Percentiles rank a stretch among this genome's conserved stretches.
Evolutionary conservation across 169 alveolate genomes (phyloP).

Genomic region (Cryptosporidium tyzzeri): DNA sequence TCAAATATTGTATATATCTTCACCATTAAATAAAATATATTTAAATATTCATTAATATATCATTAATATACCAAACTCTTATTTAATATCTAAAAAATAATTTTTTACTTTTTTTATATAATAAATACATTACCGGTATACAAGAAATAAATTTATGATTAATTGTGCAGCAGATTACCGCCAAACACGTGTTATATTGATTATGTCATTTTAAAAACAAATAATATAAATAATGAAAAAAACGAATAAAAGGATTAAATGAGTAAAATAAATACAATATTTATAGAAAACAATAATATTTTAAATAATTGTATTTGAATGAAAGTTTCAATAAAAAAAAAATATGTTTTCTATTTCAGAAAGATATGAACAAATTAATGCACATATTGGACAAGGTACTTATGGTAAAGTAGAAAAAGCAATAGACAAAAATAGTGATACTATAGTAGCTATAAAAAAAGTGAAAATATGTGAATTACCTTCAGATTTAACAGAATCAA

Average conservation of each 20-base stretch:
- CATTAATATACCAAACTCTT: not conserved
- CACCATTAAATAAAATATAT: no score
- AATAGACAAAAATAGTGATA: constrained; percentile 86
- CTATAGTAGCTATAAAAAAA: constrained; percentile 93
- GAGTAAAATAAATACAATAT: no score
- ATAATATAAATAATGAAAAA: not conserved
- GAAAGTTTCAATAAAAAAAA: not conserved
- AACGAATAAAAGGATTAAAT: not conserved
- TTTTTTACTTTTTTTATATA: not conserved
- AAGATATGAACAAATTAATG: constrained; percentile 81
- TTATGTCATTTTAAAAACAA: not conserved
- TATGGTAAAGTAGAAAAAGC: constrained; percentile 96
- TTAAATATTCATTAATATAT: no score
- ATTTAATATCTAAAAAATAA: not conserved
- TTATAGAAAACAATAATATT: no score
- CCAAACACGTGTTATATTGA: not conserved
- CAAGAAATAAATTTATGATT: not conserved
- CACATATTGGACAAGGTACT: constrained; percentile 96
- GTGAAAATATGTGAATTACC: constrained; percentile 82
- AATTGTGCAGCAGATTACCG: constrained; percentile 15
- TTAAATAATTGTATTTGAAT: not conserved
- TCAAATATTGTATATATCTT: not conserved
- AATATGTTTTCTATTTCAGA: constrained; percentile 23
- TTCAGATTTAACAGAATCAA: constrained; percentile 28
- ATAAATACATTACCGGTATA: not conserved